These are phyloP conservation scores for Colletotrichum sp. DNA, from an alignment of 2,329 filamentous ascomycete genomes.

Conservation along the genomic window DNA sequence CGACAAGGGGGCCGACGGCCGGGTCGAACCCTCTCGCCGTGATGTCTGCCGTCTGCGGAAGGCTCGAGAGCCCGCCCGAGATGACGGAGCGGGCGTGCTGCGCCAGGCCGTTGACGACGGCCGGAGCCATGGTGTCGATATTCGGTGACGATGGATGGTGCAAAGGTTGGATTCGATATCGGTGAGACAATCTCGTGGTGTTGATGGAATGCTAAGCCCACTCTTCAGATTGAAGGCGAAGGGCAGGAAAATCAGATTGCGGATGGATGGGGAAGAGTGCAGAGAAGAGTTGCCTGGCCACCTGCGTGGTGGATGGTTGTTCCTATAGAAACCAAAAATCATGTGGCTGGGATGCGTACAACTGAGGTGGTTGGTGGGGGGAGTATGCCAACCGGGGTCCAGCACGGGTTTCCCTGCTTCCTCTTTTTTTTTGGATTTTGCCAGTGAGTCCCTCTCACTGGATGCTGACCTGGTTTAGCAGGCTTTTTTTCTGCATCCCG, in stretches of 20 bases:
- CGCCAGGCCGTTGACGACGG: conserved; percentile 30
- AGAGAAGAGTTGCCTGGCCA: conserved; percentile 9
- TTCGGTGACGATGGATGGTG: neutral
- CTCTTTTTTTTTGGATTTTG: too few species aligned
- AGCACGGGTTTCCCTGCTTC: neutral
- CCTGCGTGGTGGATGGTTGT: conserved; percentile 18
- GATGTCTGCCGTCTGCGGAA: conserved; percentile 21
- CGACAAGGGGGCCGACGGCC: conserved; percentile 47
- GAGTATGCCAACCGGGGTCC: neutral
- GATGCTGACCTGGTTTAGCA: neutral
- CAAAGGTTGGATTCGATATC: neutral
- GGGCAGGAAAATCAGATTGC: neutral
- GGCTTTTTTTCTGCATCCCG: neutral
- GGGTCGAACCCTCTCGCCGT: conserved; percentile 29
- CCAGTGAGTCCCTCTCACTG: neutral
- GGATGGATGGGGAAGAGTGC: neutral
- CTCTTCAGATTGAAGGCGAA: neutral
- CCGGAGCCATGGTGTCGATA: conserved; percentile 43
- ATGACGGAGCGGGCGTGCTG: conserved; percentile 26
- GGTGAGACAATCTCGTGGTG: neutral
- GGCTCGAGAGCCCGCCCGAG: conserved; percentile 32
- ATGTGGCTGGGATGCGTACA: conserved; percentile 23
- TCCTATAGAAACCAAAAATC: conserved; percentile 30
- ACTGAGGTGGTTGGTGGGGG: conserved; percentile 23
- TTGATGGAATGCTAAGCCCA: conserved; percentile 8